Evolutionary conservation across 768 basidiomycete genomes (phyloP), one percentile per base, ranked within the genome.

Genomic region (Suillus decipiens): DNA sequence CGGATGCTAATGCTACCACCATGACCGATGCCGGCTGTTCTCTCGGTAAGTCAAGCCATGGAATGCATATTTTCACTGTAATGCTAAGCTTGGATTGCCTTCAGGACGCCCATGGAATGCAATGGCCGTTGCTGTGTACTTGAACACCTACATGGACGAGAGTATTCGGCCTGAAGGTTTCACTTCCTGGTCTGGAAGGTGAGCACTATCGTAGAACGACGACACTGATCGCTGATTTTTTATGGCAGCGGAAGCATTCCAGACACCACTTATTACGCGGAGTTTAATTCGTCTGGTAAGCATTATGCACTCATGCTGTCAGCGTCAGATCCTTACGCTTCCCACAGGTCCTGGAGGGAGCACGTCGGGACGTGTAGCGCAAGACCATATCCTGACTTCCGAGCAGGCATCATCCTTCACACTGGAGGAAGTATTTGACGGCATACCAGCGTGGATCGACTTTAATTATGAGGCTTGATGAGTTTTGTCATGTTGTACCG

Each of bases 101-200:
- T 15, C 34, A 78, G 69, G 71, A 17, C 81, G 88, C 3, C 87
- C 88, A 0, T 89, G 88, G 88, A 88, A 87, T 69, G 80, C 83
- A 55, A 72, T 84, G 11, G 83, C 86, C 0, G 80, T 80, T 0
- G 82, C 84, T 0, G 82, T 89, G 1, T 89, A 76, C 64, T 70
- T 88, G 8, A 74, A 72, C 6, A 86, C 81, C 0, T 82, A 79
- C 59, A 89, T 89, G 86, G 86, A 89, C 59, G 75, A 81, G 12
- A 84, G 80, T 65, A 79, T 88, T 39, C 58, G 74, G 12, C 79
- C 85, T 1, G 77, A 68, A 15, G 86, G 86, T 9, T 88, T 82
- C 76, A 82, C 71, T 1, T 77, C 85, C 0, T 88, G 85, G 65
- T 71, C 75, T 64, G 75, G 72, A 64, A 72, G 19, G 56, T 57